phyloP scores from a whole-genome alignment of 164 flowering plant genomes.

The Saururus chinensis region DNA sequence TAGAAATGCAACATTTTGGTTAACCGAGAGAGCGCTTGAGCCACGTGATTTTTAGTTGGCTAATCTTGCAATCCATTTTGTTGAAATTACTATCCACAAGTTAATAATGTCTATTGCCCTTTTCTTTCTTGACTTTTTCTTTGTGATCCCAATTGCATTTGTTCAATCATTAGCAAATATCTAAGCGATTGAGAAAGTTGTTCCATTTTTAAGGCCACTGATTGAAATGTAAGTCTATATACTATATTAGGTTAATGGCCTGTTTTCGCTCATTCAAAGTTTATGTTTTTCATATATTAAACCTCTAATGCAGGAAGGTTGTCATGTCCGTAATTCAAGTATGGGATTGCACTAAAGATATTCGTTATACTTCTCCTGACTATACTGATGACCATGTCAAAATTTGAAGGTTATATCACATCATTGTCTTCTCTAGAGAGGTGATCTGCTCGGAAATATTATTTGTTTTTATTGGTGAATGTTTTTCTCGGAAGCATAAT shows the following conservation, averaged over 20 bases:
- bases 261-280: background rate
- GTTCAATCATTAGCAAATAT: constrained; percentile 82
- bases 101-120: constrained; percentile 52
- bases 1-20: constrained; percentile 72
- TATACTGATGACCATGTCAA: constrained; percentile 77
- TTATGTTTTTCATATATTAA: background rate
- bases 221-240: constrained; percentile 49
- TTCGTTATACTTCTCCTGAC: constrained; percentile 72
- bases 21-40: constrained; percentile 91
- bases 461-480: constrained; percentile 67
- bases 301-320: constrained; percentile 28
- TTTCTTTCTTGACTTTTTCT: constrained; percentile 68
- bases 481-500: constrained; percentile 78
- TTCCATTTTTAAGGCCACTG: constrained; percentile 60
- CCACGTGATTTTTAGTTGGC: constrained; percentile 85
- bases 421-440: constrained; percentile 68
- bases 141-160: constrained; percentile 75
- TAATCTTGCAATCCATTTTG: constrained; percentile 70
- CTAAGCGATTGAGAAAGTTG: constrained; percentile 57
- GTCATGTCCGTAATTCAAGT: constrained; percentile 81
- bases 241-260: background rate
- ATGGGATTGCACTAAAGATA: constrained; percentile 72
- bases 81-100: constrained; percentile 45
- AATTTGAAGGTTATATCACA: constrained; percentile 69
- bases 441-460: constrained; percentile 67